Evolutionary conservation across 2,329 filamentous ascomycete genomes (phyloP).

Genomic region (Diaporthe humulicola): DNA sequence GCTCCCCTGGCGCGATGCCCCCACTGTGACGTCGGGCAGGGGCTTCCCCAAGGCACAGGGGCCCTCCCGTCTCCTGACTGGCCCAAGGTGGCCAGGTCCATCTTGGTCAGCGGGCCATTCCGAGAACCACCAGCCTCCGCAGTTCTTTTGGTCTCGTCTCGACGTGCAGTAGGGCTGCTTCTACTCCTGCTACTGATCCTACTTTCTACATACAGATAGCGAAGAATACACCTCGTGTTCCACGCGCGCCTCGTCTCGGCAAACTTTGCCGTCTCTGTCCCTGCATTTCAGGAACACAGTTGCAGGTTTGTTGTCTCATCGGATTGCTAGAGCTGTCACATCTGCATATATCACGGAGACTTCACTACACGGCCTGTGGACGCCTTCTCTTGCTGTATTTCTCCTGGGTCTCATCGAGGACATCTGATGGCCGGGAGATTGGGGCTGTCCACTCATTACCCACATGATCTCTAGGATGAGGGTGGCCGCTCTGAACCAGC

Average conservation of each 20-base stretch:
- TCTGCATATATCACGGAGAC: too few species aligned
- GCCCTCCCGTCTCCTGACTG: neutral
- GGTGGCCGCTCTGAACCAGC: neutral
- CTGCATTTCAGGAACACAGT: neutral
- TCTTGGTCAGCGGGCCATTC: slow-evolving; percentile 23
- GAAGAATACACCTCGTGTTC: neutral
- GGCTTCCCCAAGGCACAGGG: neutral
- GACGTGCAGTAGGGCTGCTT: slow-evolving; percentile 1
- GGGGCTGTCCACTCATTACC: neutral
- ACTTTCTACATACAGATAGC: neutral
- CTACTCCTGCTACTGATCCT: neutral
- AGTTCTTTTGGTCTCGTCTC: slow-evolving; percentile 16
- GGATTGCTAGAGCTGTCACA: too few species aligned
- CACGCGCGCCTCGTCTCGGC: neutral
- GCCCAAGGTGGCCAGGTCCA: neutral
- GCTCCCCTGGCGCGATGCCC: neutral
- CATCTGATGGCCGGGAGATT: neutral
- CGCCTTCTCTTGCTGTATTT: neutral
- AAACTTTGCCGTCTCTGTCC: neutral
- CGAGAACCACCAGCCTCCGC: neutral
- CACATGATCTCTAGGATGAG: too few species aligned
- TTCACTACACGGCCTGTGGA: neutral
- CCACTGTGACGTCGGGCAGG: slow-evolving; percentile 23
- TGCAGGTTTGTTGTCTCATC: neutral
- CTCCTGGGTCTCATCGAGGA: neutral